Evolutionary conservation across 176 grass and related monocot species (phyloP), one percentile per base, ranked within the genome.

Genomic region (Guadua angustifolia): DNA sequence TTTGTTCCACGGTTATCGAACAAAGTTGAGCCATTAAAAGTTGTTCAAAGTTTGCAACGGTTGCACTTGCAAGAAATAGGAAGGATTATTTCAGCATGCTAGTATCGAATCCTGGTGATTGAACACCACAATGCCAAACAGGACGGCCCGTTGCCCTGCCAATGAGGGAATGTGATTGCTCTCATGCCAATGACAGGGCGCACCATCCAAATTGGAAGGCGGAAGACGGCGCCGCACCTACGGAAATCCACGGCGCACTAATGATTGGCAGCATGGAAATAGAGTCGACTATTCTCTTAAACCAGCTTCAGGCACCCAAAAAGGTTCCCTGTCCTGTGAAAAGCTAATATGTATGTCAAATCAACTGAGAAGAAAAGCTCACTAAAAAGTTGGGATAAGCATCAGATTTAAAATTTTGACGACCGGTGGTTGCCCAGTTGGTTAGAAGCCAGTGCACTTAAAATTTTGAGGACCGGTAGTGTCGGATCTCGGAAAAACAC

Each of bases 61-160:
- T 51, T 1, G 49, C 49, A 6, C 49, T 51, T 5, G 14, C 14
- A 51, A 51, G 15, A 50, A 50, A 50, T 50, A 50, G 13, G 14
- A 50, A 16, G 4, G 5, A 45, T 51, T 51, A 51, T 51, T 51
- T 51, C 49, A 16, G 1, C 14, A 51, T 21, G 3, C 8, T 11
- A 58, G 21, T 58, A 58, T 24, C 10, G 4, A 15, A 32, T 59
- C 5, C 0, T 7, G 36, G 4, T 5, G 57, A 25, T 51, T 9
- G 18, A 51, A 71, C 66, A 82, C 0, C 15, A 29, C n/a, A 7
- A 5, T 2, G 42, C 9, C 44, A 21, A 18, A 3, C 29, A 29
- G 35, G 69, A 45, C 61, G 60, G 68, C 58, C 14, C 42, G 2
- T 19, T 81, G 39, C 69, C 69, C 69, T 81, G 35, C 11, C 47